These are phyloP conservation scores for Recurvomyces mirabilis DNA, from an alignment of 495 filamentous ascomycete species.

Conservation along the genomic window DNA sequence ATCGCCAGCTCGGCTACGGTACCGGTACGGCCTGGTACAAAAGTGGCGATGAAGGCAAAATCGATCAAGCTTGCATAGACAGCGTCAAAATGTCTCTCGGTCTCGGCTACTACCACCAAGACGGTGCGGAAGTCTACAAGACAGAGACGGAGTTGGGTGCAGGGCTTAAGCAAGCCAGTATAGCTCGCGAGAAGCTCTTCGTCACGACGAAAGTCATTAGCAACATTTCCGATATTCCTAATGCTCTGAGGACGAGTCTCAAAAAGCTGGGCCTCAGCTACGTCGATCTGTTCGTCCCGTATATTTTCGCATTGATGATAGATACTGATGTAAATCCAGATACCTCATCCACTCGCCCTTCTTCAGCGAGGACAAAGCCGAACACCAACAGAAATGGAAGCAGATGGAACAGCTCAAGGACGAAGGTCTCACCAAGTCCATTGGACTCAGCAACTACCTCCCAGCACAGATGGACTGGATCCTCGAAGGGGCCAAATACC, in stretches of 20 bases:
- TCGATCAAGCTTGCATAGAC: constrained; percentile 46
- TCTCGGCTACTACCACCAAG: constrained; percentile 62
- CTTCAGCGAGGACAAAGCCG: constrained; percentile 47
- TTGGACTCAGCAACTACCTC: constrained; percentile 78
- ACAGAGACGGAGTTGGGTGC: constrained; percentile 67
- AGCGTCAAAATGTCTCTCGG: constrained; percentile 56
- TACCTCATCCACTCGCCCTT: constrained; percentile 76
- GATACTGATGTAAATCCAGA: constrained; percentile 23
- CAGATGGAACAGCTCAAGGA: constrained; percentile 64
- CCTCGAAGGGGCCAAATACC: constrained; percentile 50
- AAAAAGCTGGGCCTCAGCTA: constrained; percentile 66
- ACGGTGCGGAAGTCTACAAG: constrained; percentile 73
- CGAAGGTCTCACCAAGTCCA: constrained; percentile 59
- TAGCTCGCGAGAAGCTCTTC: constrained; percentile 59
- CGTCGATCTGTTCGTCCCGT: constrained; percentile 54
- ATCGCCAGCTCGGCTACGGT: constrained; percentile 59
- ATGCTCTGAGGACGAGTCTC: constrained; percentile 58
- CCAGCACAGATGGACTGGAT: constrained; percentile 55
- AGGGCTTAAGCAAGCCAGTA: constrained; percentile 56
- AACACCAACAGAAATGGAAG: constrained; percentile 62
- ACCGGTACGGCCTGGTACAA: constrained; percentile 55
- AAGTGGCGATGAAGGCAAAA: constrained; percentile 26
- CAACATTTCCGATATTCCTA: constrained; percentile 48
- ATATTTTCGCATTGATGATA: background rate
- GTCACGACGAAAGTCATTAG: constrained; percentile 63